Base-by-base conservation (phyloP, 768 basidiomycete genomes). In the Rhizopogon vesiculosus region DNA sequence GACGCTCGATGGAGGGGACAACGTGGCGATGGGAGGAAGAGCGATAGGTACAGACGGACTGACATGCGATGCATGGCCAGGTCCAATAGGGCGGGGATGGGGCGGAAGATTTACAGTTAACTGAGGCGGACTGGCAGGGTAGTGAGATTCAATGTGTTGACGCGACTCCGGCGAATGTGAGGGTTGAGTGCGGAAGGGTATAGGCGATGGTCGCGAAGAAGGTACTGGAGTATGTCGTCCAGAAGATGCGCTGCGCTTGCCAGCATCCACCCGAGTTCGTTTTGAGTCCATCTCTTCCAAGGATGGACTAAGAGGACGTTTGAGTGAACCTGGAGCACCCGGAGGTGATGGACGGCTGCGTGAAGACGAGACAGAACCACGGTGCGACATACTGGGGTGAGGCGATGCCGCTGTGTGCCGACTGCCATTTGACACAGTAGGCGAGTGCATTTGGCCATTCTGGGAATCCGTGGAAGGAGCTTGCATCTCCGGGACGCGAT, bases 131-230 rank as follows among this genome's bases (percentile, higher is more conserved):
- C 64, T 76, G 57, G 80, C 73, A 39, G 78, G 75, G 55, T 78
- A 82, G 29, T 59, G 38, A 10, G 57, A 8, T n/a, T 71, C 70
- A 4, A 28, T 54, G 2, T 66, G 68, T 51, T 80, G 82, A 31
- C 85, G 82, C 12, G 78, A 75, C 65, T 89, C 87, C 18, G 86
- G 86, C 19, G 88, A 89, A 64, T 79, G 85, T 12, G 86, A 81
- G 5, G 85, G 83, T 63, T 89, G 88, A 3, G 81, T 83, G 61
- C 84, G 81, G 79, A 89, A 86, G 15, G 88, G 87, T 45, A 81
- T 82, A 2, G 88, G 87, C 18, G 87, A 89, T 0, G 82, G 85
- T 3, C 86, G 75, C 44, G 83, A 81, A 22, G 84, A 83, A 41
- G 81, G 79, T 29, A 79, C 64, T 10, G 86, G 85, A 0, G 85